Base-by-base conservation (phyloP, 108 stramenopile genomes). In the Discostella stelligeroides region DNA sequence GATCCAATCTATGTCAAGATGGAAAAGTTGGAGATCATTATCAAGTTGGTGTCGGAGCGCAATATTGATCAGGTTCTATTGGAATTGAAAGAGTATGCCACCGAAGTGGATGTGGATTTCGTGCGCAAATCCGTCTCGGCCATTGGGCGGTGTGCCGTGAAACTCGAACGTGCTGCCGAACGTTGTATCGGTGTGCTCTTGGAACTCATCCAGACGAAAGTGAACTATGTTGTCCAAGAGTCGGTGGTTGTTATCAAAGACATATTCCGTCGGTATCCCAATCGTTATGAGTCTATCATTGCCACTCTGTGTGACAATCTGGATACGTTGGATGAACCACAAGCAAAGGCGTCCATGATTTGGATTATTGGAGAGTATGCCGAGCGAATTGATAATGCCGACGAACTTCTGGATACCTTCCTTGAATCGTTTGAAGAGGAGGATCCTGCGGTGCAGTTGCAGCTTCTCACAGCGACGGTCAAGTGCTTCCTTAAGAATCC, bases 311-410 rank as follows among this genome's bases (percentile, higher is more conserved):
- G 99, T 76, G 98, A 99, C 73, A 97, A 97, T 74, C 76, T 99
- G 10, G 99, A 98, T 83, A 97, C 97, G 8, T 74, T 99, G 45
- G 99, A 99, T 75, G 99, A 99, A 79, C 99, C 99, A 0, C 88
- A 98, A 71, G 99, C 99, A 27, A 98, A 98, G 84, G 99, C 98
- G 6, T 76, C 83, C 51, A 98, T 99, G 95, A 90, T 99, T 67
- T 99, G 99, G 99, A 99, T 99, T 72, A 97, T 99, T 79, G 99
- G 99, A n/a, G 99, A 99, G 81, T 99, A 99, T 75, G 98, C 98
- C 0, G 98, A 98, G 75, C 95, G 97, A 53, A 98, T 99, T 59
- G 99, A 98, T 76, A 98, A 98, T 79, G 99, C 99, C 9, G 98
- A 98, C 74, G 98, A 99, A 74, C 85, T 98, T 28, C 83, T 99